phyloP scores from a whole-genome alignment of 176 grass and related monocot genomes.

The Tillandsia leiboldiana region DNA sequence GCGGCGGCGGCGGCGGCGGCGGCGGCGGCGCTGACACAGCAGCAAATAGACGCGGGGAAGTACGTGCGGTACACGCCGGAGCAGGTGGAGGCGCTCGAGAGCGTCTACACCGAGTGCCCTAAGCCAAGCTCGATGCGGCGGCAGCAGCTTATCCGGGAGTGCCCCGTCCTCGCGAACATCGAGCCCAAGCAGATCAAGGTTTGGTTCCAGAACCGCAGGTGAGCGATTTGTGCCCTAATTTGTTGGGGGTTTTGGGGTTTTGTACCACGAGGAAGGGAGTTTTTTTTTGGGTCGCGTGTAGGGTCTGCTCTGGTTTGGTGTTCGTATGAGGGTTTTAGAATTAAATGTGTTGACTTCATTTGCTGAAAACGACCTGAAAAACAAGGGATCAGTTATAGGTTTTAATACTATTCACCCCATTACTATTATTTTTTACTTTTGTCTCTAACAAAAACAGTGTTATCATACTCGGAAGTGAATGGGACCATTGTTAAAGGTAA shows the following conservation, averaged over 20 bases:
- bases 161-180: constrained; percentile 85
- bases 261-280: background rate
- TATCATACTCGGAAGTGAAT: background rate
- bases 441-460: too few relatives aligned
- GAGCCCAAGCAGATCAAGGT: constrained; percentile 99
- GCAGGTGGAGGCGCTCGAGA: constrained; percentile 96
- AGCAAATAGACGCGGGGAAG: constrained; percentile 77
- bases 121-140: constrained; percentile 37
- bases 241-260: background rate
- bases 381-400: too few relatives aligned
- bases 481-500: constrained; percentile 8
- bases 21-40: constrained; percentile 2
- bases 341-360: too few relatives aligned
- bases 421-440: too few relatives aligned
- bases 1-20: constrained; percentile 27
- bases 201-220: constrained; percentile 99
- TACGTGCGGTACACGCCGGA: constrained; percentile 96
- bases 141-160: constrained; percentile 71
- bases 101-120: constrained; percentile 93
- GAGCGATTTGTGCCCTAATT: background rate
- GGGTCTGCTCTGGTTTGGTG: background rate
- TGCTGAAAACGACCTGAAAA: too few relatives aligned
- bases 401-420: too few relatives aligned
- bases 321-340: too few relatives aligned
- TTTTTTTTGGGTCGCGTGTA: background rate